Evolutionary conservation across 2,329 filamentous ascomycete genomes (phyloP).

Genomic region (Ophiostoma triangulosporum): DNA sequence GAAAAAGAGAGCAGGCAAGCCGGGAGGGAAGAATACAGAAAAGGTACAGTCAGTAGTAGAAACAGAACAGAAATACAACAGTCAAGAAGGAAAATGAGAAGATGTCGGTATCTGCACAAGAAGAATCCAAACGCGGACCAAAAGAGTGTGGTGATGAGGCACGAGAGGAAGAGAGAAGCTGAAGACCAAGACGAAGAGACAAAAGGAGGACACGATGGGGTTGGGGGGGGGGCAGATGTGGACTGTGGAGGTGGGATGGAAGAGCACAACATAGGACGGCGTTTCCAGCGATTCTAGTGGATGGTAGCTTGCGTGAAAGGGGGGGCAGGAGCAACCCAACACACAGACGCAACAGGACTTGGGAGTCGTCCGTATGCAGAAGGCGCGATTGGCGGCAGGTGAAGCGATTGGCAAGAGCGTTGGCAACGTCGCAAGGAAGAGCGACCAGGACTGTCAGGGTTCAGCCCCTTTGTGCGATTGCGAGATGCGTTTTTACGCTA

Average conservation of each 20-base stretch:
- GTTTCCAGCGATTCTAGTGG: neutral
- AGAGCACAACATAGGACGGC: neutral
- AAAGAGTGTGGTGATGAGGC: conserved; percentile 9
- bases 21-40: neutral
- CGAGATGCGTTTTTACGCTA: no score
- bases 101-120: conserved; percentile 1
- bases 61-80: neutral
- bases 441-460: conserved; percentile 1
- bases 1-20: neutral
- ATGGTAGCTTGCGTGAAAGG: neutral
- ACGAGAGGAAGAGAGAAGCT: neutral
- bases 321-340: conserved; percentile 1
- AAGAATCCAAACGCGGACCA: conserved; percentile 3
- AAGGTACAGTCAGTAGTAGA: neutral
- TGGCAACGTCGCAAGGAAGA: neutral
- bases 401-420: neutral
- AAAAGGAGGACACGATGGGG: conserved; percentile 4
- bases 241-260: neutral
- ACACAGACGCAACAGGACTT: neutral
- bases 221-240: neutral
- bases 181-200: neutral
- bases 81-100: neutral
- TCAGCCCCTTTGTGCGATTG: neutral
- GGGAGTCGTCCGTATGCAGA: neutral
- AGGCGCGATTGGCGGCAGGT: neutral